Evolutionary conservation across 2,329 filamentous ascomycete species (phyloP).

Genomic region (Sclerotinia sclerotiorum): DNA sequence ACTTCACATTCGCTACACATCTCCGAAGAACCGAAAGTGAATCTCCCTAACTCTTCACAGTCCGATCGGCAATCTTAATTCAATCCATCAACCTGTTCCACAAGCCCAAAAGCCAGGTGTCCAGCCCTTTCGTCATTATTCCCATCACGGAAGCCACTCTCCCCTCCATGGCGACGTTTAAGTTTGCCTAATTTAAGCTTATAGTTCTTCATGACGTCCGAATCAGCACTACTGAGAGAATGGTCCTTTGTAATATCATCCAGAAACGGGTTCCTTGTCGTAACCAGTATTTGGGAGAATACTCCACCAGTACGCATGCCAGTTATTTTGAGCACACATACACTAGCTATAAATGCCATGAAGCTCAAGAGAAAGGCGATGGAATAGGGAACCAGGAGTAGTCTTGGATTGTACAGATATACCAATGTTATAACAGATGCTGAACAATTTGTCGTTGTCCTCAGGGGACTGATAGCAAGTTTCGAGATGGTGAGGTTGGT

Average conservation of each 20-base stretch:
- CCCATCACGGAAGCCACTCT: not conserved
- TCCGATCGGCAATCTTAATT: too few relatives aligned
- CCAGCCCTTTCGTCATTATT: not conserved
- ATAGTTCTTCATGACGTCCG: not conserved
- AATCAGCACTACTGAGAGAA: not conserved
- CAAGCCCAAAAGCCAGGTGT: not conserved
- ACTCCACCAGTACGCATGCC: not conserved
- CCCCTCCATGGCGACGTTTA: not conserved
- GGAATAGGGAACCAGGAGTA: not conserved
- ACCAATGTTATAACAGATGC: not conserved
- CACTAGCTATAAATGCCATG: not conserved
- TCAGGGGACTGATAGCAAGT: not conserved
- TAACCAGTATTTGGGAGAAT: conserved; percentile 6
- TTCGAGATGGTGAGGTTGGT: not conserved
- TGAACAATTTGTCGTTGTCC: not conserved
- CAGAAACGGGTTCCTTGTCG: not conserved
- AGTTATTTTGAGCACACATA: not conserved
- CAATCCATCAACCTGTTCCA: not conserved
- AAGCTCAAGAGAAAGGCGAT: not conserved
- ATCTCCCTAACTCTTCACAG: too few relatives aligned
- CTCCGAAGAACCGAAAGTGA: too few relatives aligned
- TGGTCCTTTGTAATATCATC: not conserved
- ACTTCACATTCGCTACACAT: too few relatives aligned
- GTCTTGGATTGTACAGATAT: not conserved
- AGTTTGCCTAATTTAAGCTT: conserved; percentile 1